Evolutionary conservation across 768 basidiomycete species (phyloP), one percentile per base, ranked within the genome.

Genomic region (Hygrophoropsis aurantiaca): DNA sequence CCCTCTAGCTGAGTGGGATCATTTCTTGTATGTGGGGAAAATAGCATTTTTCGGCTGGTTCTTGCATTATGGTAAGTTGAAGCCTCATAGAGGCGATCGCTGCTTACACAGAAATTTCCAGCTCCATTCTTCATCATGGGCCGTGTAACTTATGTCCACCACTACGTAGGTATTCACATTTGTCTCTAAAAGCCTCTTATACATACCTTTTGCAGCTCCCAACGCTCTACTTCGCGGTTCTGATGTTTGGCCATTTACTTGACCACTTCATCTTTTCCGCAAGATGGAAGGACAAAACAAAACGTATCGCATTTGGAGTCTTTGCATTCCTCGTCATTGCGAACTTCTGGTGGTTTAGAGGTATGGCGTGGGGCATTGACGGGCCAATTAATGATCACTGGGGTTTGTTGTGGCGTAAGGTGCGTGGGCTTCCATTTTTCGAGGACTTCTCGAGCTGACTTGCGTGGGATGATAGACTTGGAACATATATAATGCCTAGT

Each of bases 101-200:
- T 53, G 15, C 16, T 26, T 41, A 20, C 46, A 30, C 45, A 24
- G 56, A 26, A 26, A 37, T 11, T 18, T 54, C 9, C 56, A 97
- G 94, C 87, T 19, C 95, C 95, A 2, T 99, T 97, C 84, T 71
- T 97, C 55, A 84, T 97, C 71, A 99, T 99, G 97, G 94, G 91
- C 18, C 90, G 94, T 49, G 90, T 94, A 3, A 97, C 94, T 24
- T 97, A 97, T 58, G 71, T 98, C 21, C 95, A 98, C 66, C 94
- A 97, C 74, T 97, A 95, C 62, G 91, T 94, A 56, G 54, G 89
- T 79, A 21, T 11, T 6, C 34, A 10, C 1, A 1, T 25, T 5
- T 4, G 13, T 5, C n/a, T 30, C 47, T 19, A 19, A 13, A n/a
- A 7, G 6, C 27, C 27, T 13, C 18, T 16, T 30, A 35, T 8